Percentiles rank a stretch among this genome's conserved stretches.
phyloP scores from a whole-genome alignment of 2,329 filamentous ascomycete species.

The Cytospora mali region DNA sequence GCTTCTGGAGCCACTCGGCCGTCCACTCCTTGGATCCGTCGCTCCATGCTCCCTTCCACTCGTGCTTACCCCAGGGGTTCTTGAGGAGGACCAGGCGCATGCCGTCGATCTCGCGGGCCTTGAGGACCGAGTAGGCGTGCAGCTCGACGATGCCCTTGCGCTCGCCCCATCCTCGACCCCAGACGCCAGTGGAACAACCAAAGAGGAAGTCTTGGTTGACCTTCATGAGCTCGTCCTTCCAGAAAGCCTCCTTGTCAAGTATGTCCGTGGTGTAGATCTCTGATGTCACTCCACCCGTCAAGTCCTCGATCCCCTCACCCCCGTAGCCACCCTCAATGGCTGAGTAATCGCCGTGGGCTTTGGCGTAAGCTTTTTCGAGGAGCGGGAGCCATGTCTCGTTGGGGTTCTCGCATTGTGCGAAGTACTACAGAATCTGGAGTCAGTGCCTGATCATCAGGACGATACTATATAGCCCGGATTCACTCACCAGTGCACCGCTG shows the following conservation, averaged over 20 bases:
- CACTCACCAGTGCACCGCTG: slow-evolving; percentile 57
- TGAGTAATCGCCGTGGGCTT: slow-evolving; percentile 73
- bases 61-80: slow-evolving; percentile 64
- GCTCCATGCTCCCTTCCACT: slow-evolving; percentile 63
- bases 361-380: slow-evolving; percentile 74
- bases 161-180: slow-evolving; percentile 64
- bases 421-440: slow-evolving; percentile 47
- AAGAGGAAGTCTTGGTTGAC: slow-evolving; percentile 82
- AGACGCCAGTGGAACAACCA: slow-evolving; percentile 67
- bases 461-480: not conserved
- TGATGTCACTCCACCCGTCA: slow-evolving; percentile 70
- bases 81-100: slow-evolving; percentile 53
- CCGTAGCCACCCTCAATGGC: slow-evolving; percentile 70
- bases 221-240: slow-evolving; percentile 77
- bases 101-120: slow-evolving; percentile 52
- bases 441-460: not conserved
- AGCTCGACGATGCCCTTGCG: slow-evolving; percentile 61
- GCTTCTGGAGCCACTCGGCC: slow-evolving; percentile 57
- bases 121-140: slow-evolving; percentile 64
- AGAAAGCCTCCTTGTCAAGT: slow-evolving; percentile 78
- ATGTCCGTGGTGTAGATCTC: slow-evolving; percentile 71
- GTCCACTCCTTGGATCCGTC: slow-evolving; percentile 55
- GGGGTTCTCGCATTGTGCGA: slow-evolving; percentile 67
- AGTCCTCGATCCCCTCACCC: slow-evolving; percentile 52
- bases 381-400: slow-evolving; percentile 75